phyloP scores from a whole-genome alignment of 2,329 filamentous ascomycete species.

The Colletotrichum tropicale region DNA sequence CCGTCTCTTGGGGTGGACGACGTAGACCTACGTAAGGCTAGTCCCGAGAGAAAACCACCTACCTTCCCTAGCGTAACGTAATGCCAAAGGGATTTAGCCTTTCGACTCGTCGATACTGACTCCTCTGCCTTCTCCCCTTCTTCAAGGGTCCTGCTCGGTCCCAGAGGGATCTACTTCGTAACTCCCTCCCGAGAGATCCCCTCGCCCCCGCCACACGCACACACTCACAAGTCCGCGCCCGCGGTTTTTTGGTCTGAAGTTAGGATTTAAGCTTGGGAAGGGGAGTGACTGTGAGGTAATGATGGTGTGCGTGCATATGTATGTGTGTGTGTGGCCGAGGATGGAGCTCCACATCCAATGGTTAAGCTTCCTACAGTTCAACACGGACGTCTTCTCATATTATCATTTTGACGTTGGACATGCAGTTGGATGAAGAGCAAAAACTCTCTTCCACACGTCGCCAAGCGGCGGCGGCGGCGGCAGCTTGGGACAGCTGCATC shows the following conservation, averaged over 20 bases:
- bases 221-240: not conserved
- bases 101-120: not conserved
- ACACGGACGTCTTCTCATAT: not conserved
- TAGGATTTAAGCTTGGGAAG: not conserved
- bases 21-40: not conserved
- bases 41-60: not conserved
- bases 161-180: not conserved
- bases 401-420: not conserved
- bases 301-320: not conserved
- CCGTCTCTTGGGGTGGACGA: not conserved
- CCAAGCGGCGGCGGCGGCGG: not conserved
- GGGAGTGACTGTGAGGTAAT: not conserved
- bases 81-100: not conserved
- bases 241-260: not conserved
- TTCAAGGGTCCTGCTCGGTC: not conserved
- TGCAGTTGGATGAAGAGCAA: not conserved
- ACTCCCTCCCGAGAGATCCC: not conserved
- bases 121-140: not conserved
- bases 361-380: not conserved
- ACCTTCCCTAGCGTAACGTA: not conserved
- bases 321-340: not conserved
- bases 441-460: not conserved
- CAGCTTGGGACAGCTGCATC: not conserved
- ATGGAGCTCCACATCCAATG: not conserved
- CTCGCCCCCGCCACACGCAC: not conserved